Conservation (phyloP, 2,329 filamentous ascomycete species). For the Aureobasidium musti region DNA sequence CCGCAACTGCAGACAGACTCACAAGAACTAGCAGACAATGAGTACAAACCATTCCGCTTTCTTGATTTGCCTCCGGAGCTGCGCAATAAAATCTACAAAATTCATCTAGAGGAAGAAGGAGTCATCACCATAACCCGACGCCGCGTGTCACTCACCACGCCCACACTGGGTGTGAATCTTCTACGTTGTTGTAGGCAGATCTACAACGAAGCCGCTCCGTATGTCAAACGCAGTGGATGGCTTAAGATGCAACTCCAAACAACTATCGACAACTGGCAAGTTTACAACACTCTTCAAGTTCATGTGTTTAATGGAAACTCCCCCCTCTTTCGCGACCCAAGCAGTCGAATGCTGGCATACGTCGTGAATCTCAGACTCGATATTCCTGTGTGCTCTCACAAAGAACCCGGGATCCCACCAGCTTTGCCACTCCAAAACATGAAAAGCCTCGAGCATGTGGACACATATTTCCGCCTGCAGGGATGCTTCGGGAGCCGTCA, state of each 20-base stretch:
- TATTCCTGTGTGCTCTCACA: no score
- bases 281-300: no score
- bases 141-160: no score
- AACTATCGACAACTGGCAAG: no score
- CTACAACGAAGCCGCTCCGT: background rate
- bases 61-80: slow-evolving; percentile 1
- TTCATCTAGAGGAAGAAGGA: background rate
- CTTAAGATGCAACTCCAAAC: no score
- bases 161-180: background rate
- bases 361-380: no score
- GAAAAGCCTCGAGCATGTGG: background rate
- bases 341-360: no score
- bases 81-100: background rate
- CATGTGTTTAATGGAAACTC: no score
- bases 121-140: no score
- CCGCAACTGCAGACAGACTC: background rate
- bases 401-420: no score
- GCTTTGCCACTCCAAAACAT: background rate
- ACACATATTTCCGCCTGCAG: background rate
- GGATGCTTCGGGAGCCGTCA: background rate
- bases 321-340: no score
- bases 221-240: background rate
- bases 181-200: background rate
- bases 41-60: background rate
- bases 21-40: background rate